Conservation (phyloP, 1,139 yeast genomes). For the Debaryomyces psychrophilus region DNA sequence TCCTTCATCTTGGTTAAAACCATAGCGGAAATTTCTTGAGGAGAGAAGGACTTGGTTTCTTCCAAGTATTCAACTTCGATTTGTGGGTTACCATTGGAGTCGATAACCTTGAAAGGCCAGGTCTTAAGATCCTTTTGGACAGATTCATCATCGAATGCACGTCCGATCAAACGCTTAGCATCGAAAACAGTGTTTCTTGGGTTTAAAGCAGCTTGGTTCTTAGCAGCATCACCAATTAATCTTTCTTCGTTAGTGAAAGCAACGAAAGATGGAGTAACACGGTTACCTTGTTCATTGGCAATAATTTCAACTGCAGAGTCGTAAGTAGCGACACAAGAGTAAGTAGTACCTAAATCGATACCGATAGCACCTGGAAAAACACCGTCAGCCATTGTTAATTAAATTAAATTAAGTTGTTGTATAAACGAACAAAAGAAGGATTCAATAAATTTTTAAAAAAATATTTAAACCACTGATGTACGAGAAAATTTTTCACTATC, state of each 20-base stretch:
- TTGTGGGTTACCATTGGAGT: conserved; percentile 84
- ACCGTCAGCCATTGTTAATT: conserved; percentile 86
- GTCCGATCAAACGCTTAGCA: conserved; percentile 97
- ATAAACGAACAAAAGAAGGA: conserved; percentile 21
- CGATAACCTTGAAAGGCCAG: conserved; percentile 95
- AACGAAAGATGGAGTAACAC: conserved; percentile 97
- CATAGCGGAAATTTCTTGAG: conserved; percentile 97
- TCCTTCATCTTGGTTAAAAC: conserved; percentile 97
- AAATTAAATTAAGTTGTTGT: conserved; percentile 15
- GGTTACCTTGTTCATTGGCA: conserved; percentile 99
- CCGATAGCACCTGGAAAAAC: conserved; percentile 99
- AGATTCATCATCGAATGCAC: conserved; percentile 86
- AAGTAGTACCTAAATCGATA: conserved; percentile 98
- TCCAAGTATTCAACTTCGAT: conserved; percentile 93
- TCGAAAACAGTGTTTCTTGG: conserved; percentile 96
- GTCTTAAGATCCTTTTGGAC: conserved; percentile 96
- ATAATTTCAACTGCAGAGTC: conserved; percentile 89
- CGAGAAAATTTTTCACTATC: conserved; percentile 10
- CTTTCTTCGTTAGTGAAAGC: conserved; percentile 98
- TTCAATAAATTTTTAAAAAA: conserved; percentile 10
- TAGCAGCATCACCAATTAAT: conserved; percentile 98
- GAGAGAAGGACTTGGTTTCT: conserved; percentile 92
- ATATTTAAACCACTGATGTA: conserved; percentile 10
- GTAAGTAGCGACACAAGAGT: conserved; percentile 97
- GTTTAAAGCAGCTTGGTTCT: conserved; percentile 98